Conservation (phyloP, 768 basidiomycete genomes). For the Mycena alexandri region DNA sequence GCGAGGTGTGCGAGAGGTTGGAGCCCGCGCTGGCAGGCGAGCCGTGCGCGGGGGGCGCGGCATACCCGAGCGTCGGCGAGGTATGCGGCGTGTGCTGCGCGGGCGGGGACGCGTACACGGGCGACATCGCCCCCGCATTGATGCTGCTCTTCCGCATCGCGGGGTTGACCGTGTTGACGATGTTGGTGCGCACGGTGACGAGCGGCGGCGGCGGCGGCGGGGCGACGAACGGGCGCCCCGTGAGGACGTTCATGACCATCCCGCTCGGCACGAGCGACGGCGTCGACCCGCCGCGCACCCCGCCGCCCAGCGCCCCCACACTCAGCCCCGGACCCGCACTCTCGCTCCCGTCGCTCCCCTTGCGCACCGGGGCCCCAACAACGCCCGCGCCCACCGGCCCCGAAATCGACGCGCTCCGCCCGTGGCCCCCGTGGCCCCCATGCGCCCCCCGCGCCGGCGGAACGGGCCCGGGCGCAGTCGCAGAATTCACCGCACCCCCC, state of each 20-base stretch:
- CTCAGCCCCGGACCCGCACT: no score
- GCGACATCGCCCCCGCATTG: no score
- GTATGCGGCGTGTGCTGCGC: no score
- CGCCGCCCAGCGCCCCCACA: no score
- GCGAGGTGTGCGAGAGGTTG: background rate
- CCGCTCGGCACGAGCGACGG: no score
- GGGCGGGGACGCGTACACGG: no score
- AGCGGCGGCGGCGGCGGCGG: constrained; percentile 33
- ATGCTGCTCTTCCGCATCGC: background rate
- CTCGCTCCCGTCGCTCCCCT: background rate
- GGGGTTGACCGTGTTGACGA: background rate
- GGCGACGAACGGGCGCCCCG: constrained; percentile 9
- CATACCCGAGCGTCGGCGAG: background rate
- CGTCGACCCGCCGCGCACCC: no score
- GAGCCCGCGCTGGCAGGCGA: background rate
- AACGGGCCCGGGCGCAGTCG: no score
- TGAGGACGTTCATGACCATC: no score
- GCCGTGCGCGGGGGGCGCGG: background rate
- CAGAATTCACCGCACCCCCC: no score
- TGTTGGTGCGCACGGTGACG: constrained; percentile 17
- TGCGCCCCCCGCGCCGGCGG: no score
- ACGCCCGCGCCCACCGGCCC: constrained; percentile 1
- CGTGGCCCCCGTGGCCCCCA: constrained; percentile 20
- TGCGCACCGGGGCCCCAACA: background rate
- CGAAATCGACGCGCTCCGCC: constrained; percentile 11